A percentile compares a stretch with the other conserved stretches of the same genome.
Evolutionary conservation across 192 early-diverging fungal genomes (phyloP).

Genomic region (Backusella mclennaniae): DNA sequence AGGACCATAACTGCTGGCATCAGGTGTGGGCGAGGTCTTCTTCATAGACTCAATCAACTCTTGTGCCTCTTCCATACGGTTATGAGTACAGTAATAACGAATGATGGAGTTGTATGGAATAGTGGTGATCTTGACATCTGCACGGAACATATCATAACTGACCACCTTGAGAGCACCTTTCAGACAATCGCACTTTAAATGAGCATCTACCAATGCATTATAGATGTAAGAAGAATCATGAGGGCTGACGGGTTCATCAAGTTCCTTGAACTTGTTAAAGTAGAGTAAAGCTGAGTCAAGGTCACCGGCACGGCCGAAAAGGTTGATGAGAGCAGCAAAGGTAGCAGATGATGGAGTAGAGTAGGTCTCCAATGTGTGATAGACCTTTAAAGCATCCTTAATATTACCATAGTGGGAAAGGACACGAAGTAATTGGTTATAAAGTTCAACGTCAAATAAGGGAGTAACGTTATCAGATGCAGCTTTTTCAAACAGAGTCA

Average conservation of each 20-base stretch:
- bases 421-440: constrained; percentile 35
- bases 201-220: constrained; percentile 37
- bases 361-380: constrained; percentile 20
- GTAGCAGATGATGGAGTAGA: constrained; percentile 47
- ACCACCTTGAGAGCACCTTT: constrained; percentile 30
- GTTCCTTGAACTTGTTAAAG: constrained; percentile 27
- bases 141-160: constrained; percentile 24
- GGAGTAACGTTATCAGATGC: constrained; percentile 17
- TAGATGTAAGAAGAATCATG: constrained; percentile 37
- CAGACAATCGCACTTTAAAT: constrained; percentile 32
- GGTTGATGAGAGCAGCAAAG: constrained; percentile 56
- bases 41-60: constrained; percentile 21
- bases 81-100: constrained; percentile 27
- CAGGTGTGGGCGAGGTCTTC: constrained; percentile 23
- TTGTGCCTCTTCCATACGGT: constrained; percentile 17
- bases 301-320: constrained; percentile 40
- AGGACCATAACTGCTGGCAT: constrained; percentile 36
- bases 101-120: constrained; percentile 37
- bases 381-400: constrained; percentile 23
- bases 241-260: neutral
- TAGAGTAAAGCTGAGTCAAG: constrained; percentile 21
- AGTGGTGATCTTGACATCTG: constrained; percentile 26
- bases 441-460: constrained; percentile 36
- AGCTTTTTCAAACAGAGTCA: constrained; percentile 32
- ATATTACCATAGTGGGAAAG: constrained; percentile 39